Evolutionary conservation across 208 protist species (phyloP).

Genomic region (Balamuthia mandrillaris): DNA sequence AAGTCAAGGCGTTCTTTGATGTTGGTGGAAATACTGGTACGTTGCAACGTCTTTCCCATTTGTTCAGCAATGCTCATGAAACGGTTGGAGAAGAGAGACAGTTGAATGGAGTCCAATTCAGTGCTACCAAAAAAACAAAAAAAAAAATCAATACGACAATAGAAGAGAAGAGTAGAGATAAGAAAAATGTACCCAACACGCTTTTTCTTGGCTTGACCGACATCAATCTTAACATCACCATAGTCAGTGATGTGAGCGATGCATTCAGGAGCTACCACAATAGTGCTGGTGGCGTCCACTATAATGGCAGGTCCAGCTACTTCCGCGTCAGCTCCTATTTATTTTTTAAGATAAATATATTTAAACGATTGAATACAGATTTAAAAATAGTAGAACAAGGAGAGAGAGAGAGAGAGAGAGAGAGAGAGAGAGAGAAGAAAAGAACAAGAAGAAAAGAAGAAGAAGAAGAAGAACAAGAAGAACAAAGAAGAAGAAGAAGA

Average conservation of each 20-base stretch:
- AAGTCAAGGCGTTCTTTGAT: conserved; percentile 90
- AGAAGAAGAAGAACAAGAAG: too few species aligned
- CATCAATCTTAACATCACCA: conserved; percentile 54
- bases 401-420: too few species aligned
- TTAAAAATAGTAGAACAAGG: too few species aligned
- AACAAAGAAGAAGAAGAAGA: too few species aligned
- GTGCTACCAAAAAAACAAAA: not conserved
- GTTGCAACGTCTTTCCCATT: conserved; percentile 91
- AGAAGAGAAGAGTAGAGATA: not conserved
- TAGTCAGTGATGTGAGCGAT: conserved; percentile 70
- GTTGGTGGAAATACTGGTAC: conserved; percentile 90
- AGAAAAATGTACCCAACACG: not conserved
- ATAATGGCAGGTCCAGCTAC: conserved; percentile 80
- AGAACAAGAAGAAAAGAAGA: too few species aligned
- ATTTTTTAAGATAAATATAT: too few species aligned
- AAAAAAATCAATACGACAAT: conserved; percentile 61
- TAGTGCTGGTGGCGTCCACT: conserved; percentile 82
- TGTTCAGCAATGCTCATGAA: conserved; percentile 97
- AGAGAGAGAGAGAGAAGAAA: too few species aligned
- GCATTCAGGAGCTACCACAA: conserved; percentile 83
- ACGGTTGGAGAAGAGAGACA: conserved; percentile 89
- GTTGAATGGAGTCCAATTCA: conserved; percentile 79
- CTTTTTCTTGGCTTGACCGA: not conserved
- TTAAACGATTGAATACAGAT: too few species aligned
- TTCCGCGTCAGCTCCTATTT: too few species aligned